Evolutionary conservation across 2,329 filamentous ascomycete genomes (phyloP), one percentile per base, ranked within the genome.

Genomic region (Macroventuria anomochaeta): DNA sequence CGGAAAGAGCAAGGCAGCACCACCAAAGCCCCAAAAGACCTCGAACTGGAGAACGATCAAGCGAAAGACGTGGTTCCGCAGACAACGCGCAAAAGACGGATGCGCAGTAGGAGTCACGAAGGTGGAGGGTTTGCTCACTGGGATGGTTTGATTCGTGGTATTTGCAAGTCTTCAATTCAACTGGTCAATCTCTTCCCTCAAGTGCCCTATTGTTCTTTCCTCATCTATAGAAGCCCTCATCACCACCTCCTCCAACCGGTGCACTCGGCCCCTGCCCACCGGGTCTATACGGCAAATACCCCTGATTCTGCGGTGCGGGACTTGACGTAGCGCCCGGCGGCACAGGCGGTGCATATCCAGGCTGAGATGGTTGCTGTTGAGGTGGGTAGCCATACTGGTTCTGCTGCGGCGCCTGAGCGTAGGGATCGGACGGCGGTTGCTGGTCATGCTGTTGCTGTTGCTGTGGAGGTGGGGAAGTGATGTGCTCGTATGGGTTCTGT

Each of bases 281-380:
- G n/a, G 75, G 76, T 7, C 74, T 55, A 53, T 73, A 73, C 23
- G 72, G 60, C 8, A 73, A 26, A 53, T 75, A 74, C 0, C 46
- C 55, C 37, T 69, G 65, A 31, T 52, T 26, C 26, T 56, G 59
- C 23, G 68, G 69, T 13, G 65, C 56, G 0, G 69, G 65, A 42
- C 66, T 73, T 2, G 17, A 20, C 58, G 49, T 12, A 57, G 37
- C 18, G n/a, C 57, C 67, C 1, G 72, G 70, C 4, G 69, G 64
- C 8, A 65, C 64, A 26, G 71, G 68, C 2, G 71, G 69, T 7
- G 68, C 68, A 23, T 74, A 68, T n/a, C 53, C 61, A 1, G 70
- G 70, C 34, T 54, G 49, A 1, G 28, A 36, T 12, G 38, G 43
- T 10, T 21, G 31, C 7, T 49, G 52, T 17, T 55, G 52, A 1